Evolutionary conservation across 257 asterid species (phyloP).

Genomic region (Apocynum venetum): DNA sequence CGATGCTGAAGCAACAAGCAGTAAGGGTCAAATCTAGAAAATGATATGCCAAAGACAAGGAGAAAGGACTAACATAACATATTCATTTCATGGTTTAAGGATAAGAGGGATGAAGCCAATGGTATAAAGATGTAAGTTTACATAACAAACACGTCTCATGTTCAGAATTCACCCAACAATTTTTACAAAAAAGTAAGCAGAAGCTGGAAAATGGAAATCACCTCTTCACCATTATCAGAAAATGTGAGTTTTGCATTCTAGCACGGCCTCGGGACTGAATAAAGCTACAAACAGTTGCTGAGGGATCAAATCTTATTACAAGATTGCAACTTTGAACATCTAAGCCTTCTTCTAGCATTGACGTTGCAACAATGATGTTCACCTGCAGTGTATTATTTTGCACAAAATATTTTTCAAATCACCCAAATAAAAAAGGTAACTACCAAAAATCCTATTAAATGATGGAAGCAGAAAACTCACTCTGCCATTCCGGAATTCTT

Average conservation of each 20-base stretch:
- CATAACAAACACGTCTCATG: neutral
- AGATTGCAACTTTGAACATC: slow-evolving; percentile 97
- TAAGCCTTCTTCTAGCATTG: slow-evolving; percentile 91
- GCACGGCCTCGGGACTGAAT: slow-evolving; percentile 98
- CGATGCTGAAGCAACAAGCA: neutral
- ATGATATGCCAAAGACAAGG: neutral
- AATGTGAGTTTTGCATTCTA: slow-evolving; percentile 83
- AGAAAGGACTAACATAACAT: neutral
- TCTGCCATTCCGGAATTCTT: slow-evolving; percentile 47
- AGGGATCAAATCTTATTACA: slow-evolving; percentile 78
- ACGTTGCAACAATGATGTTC: slow-evolving; percentile 72
- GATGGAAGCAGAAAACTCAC: slow-evolving; percentile 24
- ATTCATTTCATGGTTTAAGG: neutral
- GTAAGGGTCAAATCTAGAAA: too few species aligned
- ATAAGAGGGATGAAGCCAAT: neutral
- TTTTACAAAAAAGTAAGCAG: neutral
- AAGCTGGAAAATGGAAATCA: slow-evolving; percentile 7
- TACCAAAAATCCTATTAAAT: neutral
- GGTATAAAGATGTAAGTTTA: too few species aligned
- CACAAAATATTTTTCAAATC: slow-evolving; percentile 2
- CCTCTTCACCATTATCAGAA: slow-evolving; percentile 70
- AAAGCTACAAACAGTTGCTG: slow-evolving; percentile 77
- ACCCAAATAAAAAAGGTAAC: neutral
- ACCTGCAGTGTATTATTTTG: slow-evolving; percentile 42
- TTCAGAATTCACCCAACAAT: neutral